These are phyloP conservation scores for Hygrocybe punicea DNA, from an alignment of 768 basidiomycete species.

Conservation along the genomic window DNA sequence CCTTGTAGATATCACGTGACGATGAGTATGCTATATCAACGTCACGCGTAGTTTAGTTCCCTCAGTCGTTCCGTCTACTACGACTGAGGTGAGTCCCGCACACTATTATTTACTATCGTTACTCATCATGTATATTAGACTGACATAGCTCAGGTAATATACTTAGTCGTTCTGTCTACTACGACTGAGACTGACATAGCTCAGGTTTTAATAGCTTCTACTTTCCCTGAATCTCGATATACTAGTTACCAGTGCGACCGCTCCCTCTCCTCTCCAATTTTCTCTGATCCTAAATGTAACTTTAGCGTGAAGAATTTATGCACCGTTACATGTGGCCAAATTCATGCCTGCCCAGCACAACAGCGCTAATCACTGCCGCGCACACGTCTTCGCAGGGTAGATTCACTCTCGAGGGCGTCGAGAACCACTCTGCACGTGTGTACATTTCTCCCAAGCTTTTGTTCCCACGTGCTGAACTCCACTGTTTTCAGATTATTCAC, in stretches of 20 bases:
- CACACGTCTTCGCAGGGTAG: conserved; percentile 65
- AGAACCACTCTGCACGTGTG: conserved; percentile 79
- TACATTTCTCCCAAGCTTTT: conserved; percentile 9
- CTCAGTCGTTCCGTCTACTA: too few species aligned
- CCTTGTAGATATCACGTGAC: too few species aligned
- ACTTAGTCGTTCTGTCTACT: too few species aligned
- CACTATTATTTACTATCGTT: too few species aligned
- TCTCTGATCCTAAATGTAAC: neutral
- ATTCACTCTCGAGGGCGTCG: conserved; percentile 80
- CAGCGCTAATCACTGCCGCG: conserved; percentile 72
- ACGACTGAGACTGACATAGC: too few species aligned
- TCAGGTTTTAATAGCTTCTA: too few species aligned
- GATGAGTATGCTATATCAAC: too few species aligned
- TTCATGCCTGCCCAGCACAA: conserved; percentile 82
- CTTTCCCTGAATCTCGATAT: conserved; percentile 68
- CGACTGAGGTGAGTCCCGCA: too few species aligned
- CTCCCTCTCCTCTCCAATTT: conserved; percentile 2
- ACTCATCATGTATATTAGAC: too few species aligned
- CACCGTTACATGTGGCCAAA: conserved; percentile 88
- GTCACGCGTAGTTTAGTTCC: too few species aligned
- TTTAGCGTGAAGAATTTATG: conserved; percentile 77
- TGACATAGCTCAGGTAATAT: too few species aligned
- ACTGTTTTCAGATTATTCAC: conserved; percentile 62
- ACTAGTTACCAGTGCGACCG: conserved; percentile 63
- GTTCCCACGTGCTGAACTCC: conserved; percentile 2